Evolutionary conservation across 148 eudicot genomes (phyloP).

Genomic region (Talinum fruticosum): DNA sequence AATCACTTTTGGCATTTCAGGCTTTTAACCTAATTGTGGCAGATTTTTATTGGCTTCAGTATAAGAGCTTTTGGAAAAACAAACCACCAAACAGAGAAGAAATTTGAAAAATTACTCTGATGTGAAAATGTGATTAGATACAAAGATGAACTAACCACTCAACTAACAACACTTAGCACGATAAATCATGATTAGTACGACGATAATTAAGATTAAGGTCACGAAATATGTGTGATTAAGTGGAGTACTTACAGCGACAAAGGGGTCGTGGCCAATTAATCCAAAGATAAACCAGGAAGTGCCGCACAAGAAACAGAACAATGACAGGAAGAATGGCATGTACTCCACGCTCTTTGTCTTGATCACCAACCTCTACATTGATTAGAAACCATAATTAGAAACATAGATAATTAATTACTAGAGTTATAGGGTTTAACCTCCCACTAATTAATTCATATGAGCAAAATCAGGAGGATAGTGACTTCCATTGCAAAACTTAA

Average conservation of each 20-base stretch:
- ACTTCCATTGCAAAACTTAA: neutral
- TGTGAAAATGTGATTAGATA: no score
- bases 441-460: neutral
- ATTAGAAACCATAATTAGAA: neutral
- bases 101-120: no score
- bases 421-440: neutral
- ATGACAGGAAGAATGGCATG: slow-evolving; percentile 86
- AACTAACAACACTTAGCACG: no score
- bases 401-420: neutral
- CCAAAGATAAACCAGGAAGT: slow-evolving; percentile 86
- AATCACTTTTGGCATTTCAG: no score
- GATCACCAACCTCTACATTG: slow-evolving; percentile 66
- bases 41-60: neutral
- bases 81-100: neutral
- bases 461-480: neutral
- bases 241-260: slow-evolving; percentile 54
- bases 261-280: slow-evolving; percentile 71
- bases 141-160: no score
- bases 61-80: neutral
- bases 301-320: slow-evolving; percentile 81
- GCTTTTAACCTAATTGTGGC: neutral
- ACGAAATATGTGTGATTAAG: neutral
- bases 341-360: slow-evolving; percentile 80
- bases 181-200: neutral
- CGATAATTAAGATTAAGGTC: neutral